Conservation (phyloP, 2,329 filamentous ascomycete genomes). For the Nemania diffusa region DNA sequence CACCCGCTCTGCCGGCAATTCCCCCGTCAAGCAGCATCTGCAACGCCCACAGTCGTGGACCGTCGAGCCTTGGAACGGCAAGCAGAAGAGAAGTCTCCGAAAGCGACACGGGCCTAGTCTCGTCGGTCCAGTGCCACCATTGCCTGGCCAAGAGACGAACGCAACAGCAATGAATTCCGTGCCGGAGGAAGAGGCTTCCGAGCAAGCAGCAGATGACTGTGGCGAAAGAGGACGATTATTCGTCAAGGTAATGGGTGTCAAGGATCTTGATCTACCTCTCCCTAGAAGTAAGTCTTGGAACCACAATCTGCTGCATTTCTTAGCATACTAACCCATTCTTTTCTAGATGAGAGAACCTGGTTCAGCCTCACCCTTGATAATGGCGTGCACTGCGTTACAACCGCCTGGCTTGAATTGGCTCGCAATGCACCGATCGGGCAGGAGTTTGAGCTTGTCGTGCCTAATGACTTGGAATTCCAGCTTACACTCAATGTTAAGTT, state of each 20-base stretch:
- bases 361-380: slow-evolving; percentile 99
- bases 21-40: slow-evolving; percentile 75
- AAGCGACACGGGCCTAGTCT: slow-evolving; percentile 62
- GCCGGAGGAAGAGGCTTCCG: slow-evolving; percentile 73
- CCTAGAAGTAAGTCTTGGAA: slow-evolving; percentile 78
- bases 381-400: slow-evolving; percentile 96
- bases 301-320: background rate
- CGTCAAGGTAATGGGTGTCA: slow-evolving; percentile 98
- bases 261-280: slow-evolving; percentile 90
- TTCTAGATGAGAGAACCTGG: slow-evolving; percentile 83
- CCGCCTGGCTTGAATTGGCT: slow-evolving; percentile 91
- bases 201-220: slow-evolving; percentile 75
- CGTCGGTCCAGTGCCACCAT: slow-evolving; percentile 77
- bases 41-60: slow-evolving; percentile 91
- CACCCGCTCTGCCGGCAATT: slow-evolving; percentile 72
- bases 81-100: slow-evolving; percentile 71
- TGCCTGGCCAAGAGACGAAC: slow-evolving; percentile 89
- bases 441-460: slow-evolving; percentile 96
- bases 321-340: slow-evolving; percentile 37
- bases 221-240: slow-evolving; percentile 91
- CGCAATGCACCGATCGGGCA: slow-evolving; percentile 95
- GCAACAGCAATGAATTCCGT: slow-evolving; percentile 72
- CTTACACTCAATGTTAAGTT: slow-evolving; percentile 96
- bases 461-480: slow-evolving; percentile 98
- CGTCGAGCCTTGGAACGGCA: slow-evolving; percentile 95